Evolutionary conservation across 202 grass and related monocot species (phyloP).

Genomic region (Setaria viridis): DNA sequence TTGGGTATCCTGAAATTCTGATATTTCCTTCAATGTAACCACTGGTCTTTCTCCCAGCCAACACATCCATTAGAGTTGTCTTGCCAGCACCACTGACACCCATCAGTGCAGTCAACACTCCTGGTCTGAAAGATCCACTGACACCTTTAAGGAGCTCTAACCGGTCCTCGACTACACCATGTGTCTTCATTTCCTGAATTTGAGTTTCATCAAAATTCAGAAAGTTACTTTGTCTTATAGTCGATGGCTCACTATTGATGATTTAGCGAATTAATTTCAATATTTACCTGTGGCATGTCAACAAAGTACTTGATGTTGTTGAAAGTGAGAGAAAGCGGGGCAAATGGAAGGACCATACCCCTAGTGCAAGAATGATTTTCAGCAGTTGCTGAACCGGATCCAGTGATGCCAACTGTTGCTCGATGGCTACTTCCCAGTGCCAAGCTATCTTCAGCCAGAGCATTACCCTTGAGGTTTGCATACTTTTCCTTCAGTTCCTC

Average conservation of each 20-base stretch:
- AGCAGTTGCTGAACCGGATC: conserved; percentile 17
- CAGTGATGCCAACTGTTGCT: conserved; percentile 14
- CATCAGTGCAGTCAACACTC: conserved; percentile 91
- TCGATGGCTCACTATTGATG: not conserved
- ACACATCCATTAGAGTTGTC: conserved; percentile 92
- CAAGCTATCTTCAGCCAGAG: conserved; percentile 41
- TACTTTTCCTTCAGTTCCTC: conserved; percentile 72
- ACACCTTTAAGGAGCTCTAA: conserved; percentile 83
- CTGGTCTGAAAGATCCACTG: conserved; percentile 88
- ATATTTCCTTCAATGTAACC: conserved; percentile 90
- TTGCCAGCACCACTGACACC: conserved; percentile 97
- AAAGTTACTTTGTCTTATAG: not conserved
- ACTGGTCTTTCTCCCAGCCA: conserved; percentile 89
- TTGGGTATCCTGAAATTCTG: conserved; percentile 83
- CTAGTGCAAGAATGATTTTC: conserved; percentile 48
- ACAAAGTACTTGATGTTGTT: conserved; percentile 78
- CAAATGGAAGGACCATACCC: conserved; percentile 94
- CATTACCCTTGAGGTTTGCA: conserved; percentile 68
- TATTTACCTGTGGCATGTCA: conserved; percentile 83
- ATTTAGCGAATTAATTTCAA: conserved; percentile 1
- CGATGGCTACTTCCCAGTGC: conserved; percentile 32
- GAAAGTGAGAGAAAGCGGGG: conserved; percentile 74
- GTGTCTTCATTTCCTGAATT: conserved; percentile 87
- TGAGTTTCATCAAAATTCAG: conserved; percentile 16
- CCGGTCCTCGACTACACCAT: conserved; percentile 71